Base-by-base conservation (phyloP, 2,329 filamentous ascomycete genomes). In the Clarireedia hainanense region DNA sequence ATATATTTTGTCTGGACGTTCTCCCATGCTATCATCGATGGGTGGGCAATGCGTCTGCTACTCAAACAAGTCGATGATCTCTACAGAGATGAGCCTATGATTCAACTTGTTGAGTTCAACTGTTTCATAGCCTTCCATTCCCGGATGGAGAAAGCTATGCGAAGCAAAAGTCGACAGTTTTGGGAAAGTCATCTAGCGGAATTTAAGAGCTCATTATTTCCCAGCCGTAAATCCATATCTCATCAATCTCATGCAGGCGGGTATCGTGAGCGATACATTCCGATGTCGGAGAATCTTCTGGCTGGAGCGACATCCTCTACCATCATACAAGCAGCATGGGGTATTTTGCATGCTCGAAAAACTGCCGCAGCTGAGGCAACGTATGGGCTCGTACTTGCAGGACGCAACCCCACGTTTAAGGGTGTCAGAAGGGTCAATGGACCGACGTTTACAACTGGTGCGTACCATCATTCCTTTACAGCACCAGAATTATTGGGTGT, bases 21-120 rank as follows among this genome's bases (percentile, higher is more conserved):
- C 69, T 78, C 81, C 59, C 79, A 82, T 61, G 76, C 75, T 4
- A 63, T 81, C 0, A 81, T 81, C 57, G 79, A 82, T 52, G 79
- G 78, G 17, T 80, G 78, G 78, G 75, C 73, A 0, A 58, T 68
- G 52, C 63, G 66, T 2, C 37, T 68, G 36, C 58, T 72, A 3
- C 57, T 71, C 12, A 58, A 64, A n/a, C 60, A 63, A 46, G 60
- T 69, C 12, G 50, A 52, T 12, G 26, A 37, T 36, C 45, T 20
- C 34, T 52, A 52, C 15, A 23, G 14, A 46, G 40, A 30, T n/a
- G 50, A 27, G 15, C n/a, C 5, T n/a, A 24, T 46, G 23, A 26
- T 24, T 7, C 27, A 39, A 5, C 17, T 46, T 7, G 26, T 36
- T 2, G 50, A 52, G 3, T 52, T 52, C 15, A 52, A 52, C 9